Base-by-base conservation (phyloP, 2,329 filamentous ascomycete genomes). In the Trichoderma simmonsii region DNA sequence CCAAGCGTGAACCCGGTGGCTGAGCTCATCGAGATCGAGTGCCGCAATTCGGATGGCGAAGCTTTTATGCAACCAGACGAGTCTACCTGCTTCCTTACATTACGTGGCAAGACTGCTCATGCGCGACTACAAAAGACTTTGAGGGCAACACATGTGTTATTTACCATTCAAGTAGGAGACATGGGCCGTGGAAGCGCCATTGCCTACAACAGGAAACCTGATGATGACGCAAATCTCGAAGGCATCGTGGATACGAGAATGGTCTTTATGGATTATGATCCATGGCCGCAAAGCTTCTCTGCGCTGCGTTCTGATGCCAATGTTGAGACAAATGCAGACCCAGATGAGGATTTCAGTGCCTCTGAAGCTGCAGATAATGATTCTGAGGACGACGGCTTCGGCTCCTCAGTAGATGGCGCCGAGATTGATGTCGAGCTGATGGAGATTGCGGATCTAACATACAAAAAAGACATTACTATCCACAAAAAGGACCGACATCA, bases 301-400 rank as follows among this genome's bases (percentile, higher is more conserved):
- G 4, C 21, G 4, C 2, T 21, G n/a, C 18, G 2, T 51, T 51
- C 43, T 12, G 43, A 21, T 51, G 21, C 43, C 4, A 12, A 21
- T 5, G 1, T 2, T 0, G 43, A 51, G 7, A n/a, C 7, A n/a
- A 1, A 21, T 12, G n/a, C 9, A 12, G 4, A 1, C 9, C 3
- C 3, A 4, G 39, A 43, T 43, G 39, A n/a, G 18, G 7, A 43
- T 9, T 9, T n/a, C 15, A 43, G 7, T 3, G 18, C 3, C 15
- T 43, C 39, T 9, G n/a, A 51, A 51, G 9, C 9, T 6, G n/a
- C n/a, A 51, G n/a, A 21, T 2, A 12, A 21, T 12, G 43, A 48
- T 9, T 48, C 43, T 12, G 43, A 48, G 8, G 18, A 5, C 8
- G 21, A 12, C n/a, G 8, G 6, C n/a, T 51, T 21, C 1, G 43